Evolutionary conservation across 2,329 filamentous ascomycete species (phyloP).

Genomic region (Exophiala bonariae): DNA sequence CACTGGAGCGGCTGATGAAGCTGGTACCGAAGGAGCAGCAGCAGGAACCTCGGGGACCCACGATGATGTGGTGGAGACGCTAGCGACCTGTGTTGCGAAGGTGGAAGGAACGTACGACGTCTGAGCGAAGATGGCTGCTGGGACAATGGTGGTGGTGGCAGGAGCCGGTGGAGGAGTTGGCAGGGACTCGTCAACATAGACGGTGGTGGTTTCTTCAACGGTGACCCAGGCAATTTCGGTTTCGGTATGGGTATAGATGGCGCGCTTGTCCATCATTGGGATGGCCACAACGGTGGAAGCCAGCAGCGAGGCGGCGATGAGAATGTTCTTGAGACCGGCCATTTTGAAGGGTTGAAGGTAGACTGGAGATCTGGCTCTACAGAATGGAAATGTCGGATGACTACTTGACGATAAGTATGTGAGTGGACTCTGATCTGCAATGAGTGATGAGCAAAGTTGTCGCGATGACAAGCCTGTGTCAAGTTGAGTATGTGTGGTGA

Average conservation of each 20-base stretch:
- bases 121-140: conserved; percentile 10
- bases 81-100: conserved; percentile 8
- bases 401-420: no score
- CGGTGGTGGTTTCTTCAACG: conserved; percentile 25
- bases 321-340: conserved; percentile 26
- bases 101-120: conserved; percentile 14
- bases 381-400: conserved; percentile 14
- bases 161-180: conserved; percentile 1
- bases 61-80: conserved; percentile 11
- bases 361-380: conserved; percentile 26
- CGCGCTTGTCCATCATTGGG: conserved; percentile 15
- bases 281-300: conserved; percentile 20
- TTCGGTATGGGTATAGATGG: conserved; percentile 19
- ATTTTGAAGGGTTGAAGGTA: conserved; percentile 16
- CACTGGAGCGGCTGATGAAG: conserved; percentile 30
- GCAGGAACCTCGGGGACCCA: conserved; percentile 7
- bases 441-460: conserved; percentile 12
- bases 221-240: conserved; percentile 26
- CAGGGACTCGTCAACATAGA: conserved; percentile 25
- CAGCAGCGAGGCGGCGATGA: conserved; percentile 25
- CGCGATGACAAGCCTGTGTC: conserved; percentile 23
- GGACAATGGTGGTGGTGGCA: neutral
- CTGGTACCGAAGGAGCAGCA: conserved; percentile 18
- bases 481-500: neutral
- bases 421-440: conserved; percentile 4